Evolutionary conservation across 1,284 basidiomycete species (phyloP).

Genomic region (Cryptococcus floricola): DNA sequence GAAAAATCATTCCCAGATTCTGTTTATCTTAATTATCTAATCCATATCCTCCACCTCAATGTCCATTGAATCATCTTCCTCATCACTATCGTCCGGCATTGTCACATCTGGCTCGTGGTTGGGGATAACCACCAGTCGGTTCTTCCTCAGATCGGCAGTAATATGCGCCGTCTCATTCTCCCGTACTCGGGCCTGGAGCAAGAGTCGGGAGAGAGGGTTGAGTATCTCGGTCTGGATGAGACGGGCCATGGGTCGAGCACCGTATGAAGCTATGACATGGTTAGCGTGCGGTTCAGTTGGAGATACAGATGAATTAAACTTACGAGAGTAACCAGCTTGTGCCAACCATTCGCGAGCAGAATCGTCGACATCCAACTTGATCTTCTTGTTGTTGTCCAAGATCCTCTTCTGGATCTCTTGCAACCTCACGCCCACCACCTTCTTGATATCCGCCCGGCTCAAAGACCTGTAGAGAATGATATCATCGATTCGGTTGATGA

Average conservation of each 20-base stretch:
- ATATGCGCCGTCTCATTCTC: slow-evolving; percentile 77
- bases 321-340: slow-evolving; percentile 73
- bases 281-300: background rate
- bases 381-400: slow-evolving; percentile 65
- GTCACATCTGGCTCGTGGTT: slow-evolving; percentile 62
- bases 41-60: slow-evolving; percentile 50
- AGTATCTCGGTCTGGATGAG: slow-evolving; percentile 90
- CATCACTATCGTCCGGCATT: slow-evolving; percentile 38
- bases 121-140: slow-evolving; percentile 72
- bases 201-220: slow-evolving; percentile 82
- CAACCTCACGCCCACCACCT: slow-evolving; percentile 55
- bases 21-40: slow-evolving; percentile 12
- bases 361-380: slow-evolving; percentile 70
- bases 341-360: slow-evolving; percentile 77
- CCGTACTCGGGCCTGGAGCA: slow-evolving; percentile 76
- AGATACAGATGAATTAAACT: slow-evolving; percentile 16
- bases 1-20: background rate
- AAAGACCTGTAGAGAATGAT: slow-evolving; percentile 57
- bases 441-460: slow-evolving; percentile 51
- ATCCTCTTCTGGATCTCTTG: slow-evolving; percentile 66
- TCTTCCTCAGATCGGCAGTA: slow-evolving; percentile 76
- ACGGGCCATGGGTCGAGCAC: slow-evolving; percentile 86
- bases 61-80: slow-evolving; percentile 44
- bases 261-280: slow-evolving; percentile 57
- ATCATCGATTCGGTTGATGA: slow-evolving; percentile 55